Base-by-base conservation (phyloP, 352 stramenopile species). In the Phytopythium kandeliae region DNA sequence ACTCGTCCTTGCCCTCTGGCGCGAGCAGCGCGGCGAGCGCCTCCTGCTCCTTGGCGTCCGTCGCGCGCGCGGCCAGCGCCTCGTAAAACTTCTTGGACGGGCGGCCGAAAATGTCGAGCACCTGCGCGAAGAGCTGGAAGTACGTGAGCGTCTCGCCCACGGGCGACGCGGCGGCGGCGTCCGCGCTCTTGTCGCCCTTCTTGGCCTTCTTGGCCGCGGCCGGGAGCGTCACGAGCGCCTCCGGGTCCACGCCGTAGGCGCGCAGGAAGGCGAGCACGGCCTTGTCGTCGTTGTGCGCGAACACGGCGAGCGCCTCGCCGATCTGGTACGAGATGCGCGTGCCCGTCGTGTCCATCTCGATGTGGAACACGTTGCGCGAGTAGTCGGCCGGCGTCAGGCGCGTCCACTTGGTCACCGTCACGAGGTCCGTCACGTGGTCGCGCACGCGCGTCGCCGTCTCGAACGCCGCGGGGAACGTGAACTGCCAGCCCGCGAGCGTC, bases 31-130 rank as follows among this genome's bases (percentile, higher is more conserved):
- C 35, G 31, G 54, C 46, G 21, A 90, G 62, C 48, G 67, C 67
- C 37, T 71, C 68, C 58, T 85, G 78, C 57, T 93, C 73, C 63
- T 88, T 85, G 34, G 80, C 75, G 53, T 89, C 74, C 16, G 74
- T 89, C 5, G 78, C 82, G 36, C 69, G 67, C 13, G 73, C 73
- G 12, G 74, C 55, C 24, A 95, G 58, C 36, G 74, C 72, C 57
- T 84, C 71, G 65, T 92, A 93, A 51, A 95, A 92, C 55, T 87
- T 86, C 69, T 92, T 92, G 17, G 75, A 83, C 47, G 78, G 78
- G 11, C 81, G 76, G 2, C 84, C 84, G 49, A 93, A 93, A 51
- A 95, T 69, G 65, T 92, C 84, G 44, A 92, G 75, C 53, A 92
- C 74, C 24, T 92, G 75, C 46, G 78, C 77, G 51, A 92, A 90